Evolutionary conservation across 306 rosid species (phyloP), one percentile per base, ranked within the genome.

Genomic region (Lagenaria siceraria): DNA sequence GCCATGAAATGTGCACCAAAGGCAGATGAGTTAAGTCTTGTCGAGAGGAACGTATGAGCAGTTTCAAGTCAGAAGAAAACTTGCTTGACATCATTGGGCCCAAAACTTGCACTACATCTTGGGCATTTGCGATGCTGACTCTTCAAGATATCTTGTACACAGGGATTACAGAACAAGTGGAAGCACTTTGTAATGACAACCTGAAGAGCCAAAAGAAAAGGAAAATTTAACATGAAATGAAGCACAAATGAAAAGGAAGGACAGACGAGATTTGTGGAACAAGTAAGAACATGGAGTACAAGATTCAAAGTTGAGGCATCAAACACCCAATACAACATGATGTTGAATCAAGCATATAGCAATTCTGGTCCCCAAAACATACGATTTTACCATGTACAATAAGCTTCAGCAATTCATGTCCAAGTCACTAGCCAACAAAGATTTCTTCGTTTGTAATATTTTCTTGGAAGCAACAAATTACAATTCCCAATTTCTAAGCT

Each of bases 131-230:
- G 97, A 64, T 90, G 96, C 52, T 92, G 90, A 86, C 87, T 87
- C 83, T 87, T 97, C 56, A 85, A 71, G 74, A 88, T 91, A 79
- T 88, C 87, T 82, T 88, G 91, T 68, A 96, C 87, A 56, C 99
- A 96, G 19, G 90, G 83, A 80, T 86, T 83, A 90, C 99, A 96
- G 86, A 92, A 91, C 89, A 96, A 87, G 90, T 96, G 99, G 84
- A 88, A 96, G 92, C 99, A 96, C 87, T 96, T 96, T 77, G 96
- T 96, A 85, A 96, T 92, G 63, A 92, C 99, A 84, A 90, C 99
- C 99, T 94, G 88, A 79, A 78, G 85, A 63, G 24, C 77, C 59
- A 75, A 74, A 74, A 81, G 68, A 6, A 33, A 42, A 77, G 27
- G 35, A 54, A 17, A 33, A 49, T 10, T 27, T 42, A 58, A 64